phyloP scores from a whole-genome alignment of 768 basidiomycete species.

The Boletus eberwhitei region DNA sequence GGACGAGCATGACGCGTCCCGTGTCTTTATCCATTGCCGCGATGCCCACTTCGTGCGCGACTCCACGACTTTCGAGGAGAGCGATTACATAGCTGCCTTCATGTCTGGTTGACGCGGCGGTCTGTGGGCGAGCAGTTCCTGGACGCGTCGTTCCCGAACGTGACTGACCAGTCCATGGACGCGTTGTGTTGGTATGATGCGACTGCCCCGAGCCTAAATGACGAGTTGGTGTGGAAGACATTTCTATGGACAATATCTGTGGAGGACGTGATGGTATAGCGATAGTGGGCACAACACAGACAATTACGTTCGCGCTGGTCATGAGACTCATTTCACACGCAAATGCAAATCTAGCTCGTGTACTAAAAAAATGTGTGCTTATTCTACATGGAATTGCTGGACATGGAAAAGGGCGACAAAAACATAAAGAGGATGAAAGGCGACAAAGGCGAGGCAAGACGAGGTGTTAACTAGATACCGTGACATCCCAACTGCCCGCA shows the following conservation, averaged over 20 bases:
- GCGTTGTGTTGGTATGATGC: slow-evolving; percentile 23
- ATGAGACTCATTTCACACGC: not conserved
- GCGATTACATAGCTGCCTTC: slow-evolving; percentile 67
- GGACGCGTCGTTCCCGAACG: slow-evolving; percentile 42
- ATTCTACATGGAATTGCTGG: slow-evolving; percentile 36
- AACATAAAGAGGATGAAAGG: slow-evolving; percentile 8
- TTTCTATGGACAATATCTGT: not conserved
- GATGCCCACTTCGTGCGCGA: slow-evolving; percentile 82
- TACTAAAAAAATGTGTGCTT: slow-evolving; percentile 30
- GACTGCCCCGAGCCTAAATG: slow-evolving; percentile 12
- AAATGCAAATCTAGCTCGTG: slow-evolving; percentile 17
- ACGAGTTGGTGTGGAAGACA: slow-evolving; percentile 16
- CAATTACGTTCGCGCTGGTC: too few relatives aligned
- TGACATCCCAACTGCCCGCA: slow-evolving; percentile 10
- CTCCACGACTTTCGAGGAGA: slow-evolving; percentile 71
- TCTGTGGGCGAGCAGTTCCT: slow-evolving; percentile 55
- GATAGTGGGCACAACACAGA: not conserved
- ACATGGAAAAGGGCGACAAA: slow-evolving; percentile 14
- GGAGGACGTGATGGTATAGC: not conserved
- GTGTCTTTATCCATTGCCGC: slow-evolving; percentile 82
- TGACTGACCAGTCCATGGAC: slow-evolving; percentile 56
- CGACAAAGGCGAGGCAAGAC: slow-evolving; percentile 19
- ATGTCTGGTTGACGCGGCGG: slow-evolving; percentile 53
- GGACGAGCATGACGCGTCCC: slow-evolving; percentile 70
- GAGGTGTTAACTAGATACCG: slow-evolving; percentile 21